These are phyloP conservation scores for Suaeda aralocaspica DNA, from an alignment of 148 eudicot genomes.

Conservation along the genomic window DNA sequence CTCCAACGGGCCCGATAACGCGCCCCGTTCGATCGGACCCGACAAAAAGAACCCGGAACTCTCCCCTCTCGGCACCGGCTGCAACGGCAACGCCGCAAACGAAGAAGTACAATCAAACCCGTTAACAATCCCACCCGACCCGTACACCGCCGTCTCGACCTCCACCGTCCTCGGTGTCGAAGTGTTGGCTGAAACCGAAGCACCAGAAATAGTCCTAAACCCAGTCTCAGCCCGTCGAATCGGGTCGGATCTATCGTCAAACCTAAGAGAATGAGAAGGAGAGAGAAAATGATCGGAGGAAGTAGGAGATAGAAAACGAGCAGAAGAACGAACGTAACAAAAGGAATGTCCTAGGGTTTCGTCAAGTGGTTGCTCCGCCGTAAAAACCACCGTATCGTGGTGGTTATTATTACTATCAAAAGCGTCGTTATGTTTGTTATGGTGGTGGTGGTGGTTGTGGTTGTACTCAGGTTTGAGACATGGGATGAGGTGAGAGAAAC, in stretches of 20 bases:
- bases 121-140: constrained; percentile 42
- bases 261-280: constrained; percentile 64
- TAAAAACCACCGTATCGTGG: constrained; percentile 30
- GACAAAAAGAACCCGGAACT: constrained; percentile 68
- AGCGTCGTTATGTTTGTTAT: neutral
- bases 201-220: constrained; percentile 81
- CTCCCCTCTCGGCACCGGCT: constrained; percentile 64
- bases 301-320: constrained; percentile 76
- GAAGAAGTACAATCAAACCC: constrained; percentile 90
- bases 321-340: constrained; percentile 85
- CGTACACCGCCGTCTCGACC: constrained; percentile 25
- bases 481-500: constrained; percentile 73
- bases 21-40: constrained; percentile 94
- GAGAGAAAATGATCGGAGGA: constrained; percentile 84
- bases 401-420: no score
- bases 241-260: constrained; percentile 50
- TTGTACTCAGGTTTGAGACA: constrained; percentile 56
- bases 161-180: constrained; percentile 64
- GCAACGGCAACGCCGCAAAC: constrained; percentile 70
- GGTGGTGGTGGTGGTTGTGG: constrained; percentile 5
- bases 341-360: constrained; percentile 98
- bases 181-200: constrained; percentile 84
- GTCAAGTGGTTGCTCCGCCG: constrained; percentile 50
- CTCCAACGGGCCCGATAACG: constrained; percentile 86
- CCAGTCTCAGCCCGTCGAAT: constrained; percentile 33